A percentile compares a stretch with the other conserved stretches of the same genome.
Evolutionary conservation across 345 rosid species (phyloP).

Genomic region (Lepidium africanum): DNA sequence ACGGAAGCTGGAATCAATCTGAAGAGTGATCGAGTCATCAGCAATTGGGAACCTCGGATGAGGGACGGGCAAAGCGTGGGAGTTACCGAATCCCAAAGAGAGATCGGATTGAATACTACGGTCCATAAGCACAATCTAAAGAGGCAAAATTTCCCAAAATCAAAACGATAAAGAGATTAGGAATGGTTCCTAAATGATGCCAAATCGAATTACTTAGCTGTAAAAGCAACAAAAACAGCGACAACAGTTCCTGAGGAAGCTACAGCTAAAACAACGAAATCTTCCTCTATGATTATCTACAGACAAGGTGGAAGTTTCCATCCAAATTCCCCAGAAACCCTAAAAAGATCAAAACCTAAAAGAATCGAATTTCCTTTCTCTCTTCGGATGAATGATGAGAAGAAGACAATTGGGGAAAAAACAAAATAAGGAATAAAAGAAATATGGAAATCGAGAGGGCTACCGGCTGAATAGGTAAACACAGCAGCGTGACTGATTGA

Average conservation of each 20-base stretch:
- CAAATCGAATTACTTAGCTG: background rate
- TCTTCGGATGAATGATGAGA: constrained; percentile 4
- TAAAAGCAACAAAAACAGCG: background rate
- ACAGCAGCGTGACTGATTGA: constrained; percentile 3
- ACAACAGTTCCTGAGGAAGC: background rate
- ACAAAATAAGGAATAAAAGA: background rate
- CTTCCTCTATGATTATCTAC: background rate
- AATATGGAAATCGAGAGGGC: background rate
- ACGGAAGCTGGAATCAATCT: constrained; percentile 31
- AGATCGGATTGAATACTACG: constrained; percentile 33
- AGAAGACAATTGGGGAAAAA: background rate
- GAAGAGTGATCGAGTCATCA: constrained; percentile 43
- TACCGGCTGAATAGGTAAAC: constrained; percentile 26
- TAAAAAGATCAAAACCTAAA: constrained; percentile 3
- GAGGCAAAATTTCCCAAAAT: background rate
- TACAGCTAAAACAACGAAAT: background rate
- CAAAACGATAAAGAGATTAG: background rate
- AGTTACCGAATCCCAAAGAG: constrained; percentile 34
- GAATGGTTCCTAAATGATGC: background rate
- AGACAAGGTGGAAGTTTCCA: constrained; percentile 1
- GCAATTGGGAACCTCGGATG: constrained; percentile 25
- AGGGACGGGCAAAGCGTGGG: constrained; percentile 23
- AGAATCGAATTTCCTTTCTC: constrained; percentile 5
- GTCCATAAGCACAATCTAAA: constrained; percentile 21
- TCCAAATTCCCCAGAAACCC: constrained; percentile 10